Percentiles rank a stretch among this genome's conserved stretches.
Evolutionary conservation across 768 basidiomycete genomes (phyloP).

Genomic region (Phaeolepiota aurea): DNA sequence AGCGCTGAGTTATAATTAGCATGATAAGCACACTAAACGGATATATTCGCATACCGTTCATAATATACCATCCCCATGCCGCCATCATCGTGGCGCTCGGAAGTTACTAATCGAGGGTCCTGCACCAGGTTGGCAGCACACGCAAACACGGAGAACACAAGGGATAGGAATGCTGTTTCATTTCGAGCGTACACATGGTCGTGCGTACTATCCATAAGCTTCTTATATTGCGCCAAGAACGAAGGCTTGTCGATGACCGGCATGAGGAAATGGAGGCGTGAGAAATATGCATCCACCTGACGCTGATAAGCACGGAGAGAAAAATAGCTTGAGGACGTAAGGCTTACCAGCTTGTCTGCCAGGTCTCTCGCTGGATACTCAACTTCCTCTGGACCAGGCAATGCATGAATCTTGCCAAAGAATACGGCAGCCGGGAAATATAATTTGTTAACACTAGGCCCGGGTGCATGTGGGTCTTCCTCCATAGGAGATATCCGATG

Average conservation of each 20-base stretch:
- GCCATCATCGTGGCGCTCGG: constrained; percentile 59
- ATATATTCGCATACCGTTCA: constrained; percentile 53
- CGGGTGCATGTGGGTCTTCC: constrained; percentile 72
- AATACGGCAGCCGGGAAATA: constrained; percentile 86
- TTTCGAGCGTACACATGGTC: constrained; percentile 44
- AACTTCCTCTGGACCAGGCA: constrained; percentile 79
- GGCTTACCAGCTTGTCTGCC: constrained; percentile 74
- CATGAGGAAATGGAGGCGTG: constrained; percentile 80
- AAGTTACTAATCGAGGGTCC: constrained; percentile 54
- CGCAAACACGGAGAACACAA: constrained; percentile 88
- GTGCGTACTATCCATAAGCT: constrained; percentile 63
- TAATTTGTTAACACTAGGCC: constrained; percentile 74
- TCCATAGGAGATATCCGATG: constrained; percentile 79
- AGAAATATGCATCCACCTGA: constrained; percentile 83
- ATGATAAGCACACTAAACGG: constrained; percentile 8
- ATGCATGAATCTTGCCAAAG: constrained; percentile 77
- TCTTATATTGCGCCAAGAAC: constrained; percentile 65
- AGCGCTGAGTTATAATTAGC: constrained; percentile 41
- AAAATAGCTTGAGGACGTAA: constrained; percentile 13
- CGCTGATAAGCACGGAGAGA: constrained; percentile 10
- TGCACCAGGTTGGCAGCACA: constrained; percentile 74
- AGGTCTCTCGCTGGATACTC: constrained; percentile 81
- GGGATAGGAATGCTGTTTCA: constrained; percentile 70
- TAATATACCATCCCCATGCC: constrained; percentile 89
- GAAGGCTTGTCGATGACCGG: constrained; percentile 82